These are phyloP conservation scores for Mycena venus DNA, from an alignment of 768 basidiomycete genomes.

Conservation along the genomic window DNA sequence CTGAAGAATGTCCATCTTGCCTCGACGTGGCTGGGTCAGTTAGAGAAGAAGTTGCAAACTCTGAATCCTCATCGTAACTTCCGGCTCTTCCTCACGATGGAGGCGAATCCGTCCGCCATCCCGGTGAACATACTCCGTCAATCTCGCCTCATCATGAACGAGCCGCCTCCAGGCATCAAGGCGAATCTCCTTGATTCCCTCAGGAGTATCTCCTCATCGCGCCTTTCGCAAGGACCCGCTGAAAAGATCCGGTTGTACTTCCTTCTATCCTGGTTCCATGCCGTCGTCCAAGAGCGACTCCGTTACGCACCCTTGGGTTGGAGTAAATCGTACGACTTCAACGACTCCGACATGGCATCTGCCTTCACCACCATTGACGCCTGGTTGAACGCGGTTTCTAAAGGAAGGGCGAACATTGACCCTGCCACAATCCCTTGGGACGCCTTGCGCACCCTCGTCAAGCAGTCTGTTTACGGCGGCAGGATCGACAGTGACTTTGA, in stretches of 20 bases:
- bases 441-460: conserved; percentile 92
- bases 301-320: conserved; percentile 97
- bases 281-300: conserved; percentile 95
- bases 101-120: conserved; percentile 91
- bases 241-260: conserved; percentile 96
- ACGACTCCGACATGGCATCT: conserved; percentile 97
- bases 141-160: conserved; percentile 98
- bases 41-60: conserved; percentile 97
- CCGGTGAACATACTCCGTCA: conserved; percentile 97
- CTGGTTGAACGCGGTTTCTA: conserved; percentile 86
- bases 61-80: conserved; percentile 91
- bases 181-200: conserved; percentile 95
- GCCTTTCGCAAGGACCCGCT: conserved; percentile 87
- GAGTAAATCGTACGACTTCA: conserved; percentile 98
- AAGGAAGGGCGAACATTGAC: conserved; percentile 93
- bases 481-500: conserved; percentile 96
- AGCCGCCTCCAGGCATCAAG: conserved; percentile 96
- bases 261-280: conserved; percentile 99
- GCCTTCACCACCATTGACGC: conserved; percentile 93
- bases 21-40: conserved; percentile 93
- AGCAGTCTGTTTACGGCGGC: conserved; percentile 96
- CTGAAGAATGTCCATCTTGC: conserved; percentile 98
- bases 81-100: conserved; percentile 98
- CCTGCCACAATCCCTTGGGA: conserved; percentile 95
- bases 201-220: conserved; percentile 75